phyloP scores from a whole-genome alignment of 352 stramenopile species.

The Pythium guiyangense region DNA sequence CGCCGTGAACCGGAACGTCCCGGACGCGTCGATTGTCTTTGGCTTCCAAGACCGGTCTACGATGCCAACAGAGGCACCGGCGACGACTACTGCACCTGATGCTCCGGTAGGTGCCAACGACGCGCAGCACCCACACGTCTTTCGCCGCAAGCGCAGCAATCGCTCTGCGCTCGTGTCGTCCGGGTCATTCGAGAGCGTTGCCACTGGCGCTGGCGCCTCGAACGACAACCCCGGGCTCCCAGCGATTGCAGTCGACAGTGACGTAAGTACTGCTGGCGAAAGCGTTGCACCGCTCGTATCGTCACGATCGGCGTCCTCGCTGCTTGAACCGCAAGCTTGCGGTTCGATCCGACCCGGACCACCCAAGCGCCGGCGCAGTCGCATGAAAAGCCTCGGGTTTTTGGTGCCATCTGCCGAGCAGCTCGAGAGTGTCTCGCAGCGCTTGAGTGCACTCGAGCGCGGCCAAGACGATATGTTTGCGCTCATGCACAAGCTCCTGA shows the following conservation, averaged over 20 bases:
- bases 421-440: background rate
- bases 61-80: too few relatives aligned
- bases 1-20: slow-evolving; percentile 2
- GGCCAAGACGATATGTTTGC: slow-evolving; percentile 4
- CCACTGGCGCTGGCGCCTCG: background rate
- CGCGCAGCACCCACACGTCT: background rate
- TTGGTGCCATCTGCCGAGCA: background rate
- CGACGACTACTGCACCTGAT: background rate
- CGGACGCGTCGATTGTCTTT: slow-evolving; percentile 3
- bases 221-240: too few relatives aligned
- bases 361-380: background rate
- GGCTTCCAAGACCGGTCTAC: slow-evolving; percentile 4
- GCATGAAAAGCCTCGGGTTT: background rate
- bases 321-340: background rate
- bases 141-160: slow-evolving; percentile 1
- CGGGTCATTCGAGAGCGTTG: background rate
- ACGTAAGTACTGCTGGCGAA: background rate
- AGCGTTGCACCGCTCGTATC: background rate
- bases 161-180: background rate
- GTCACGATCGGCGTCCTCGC: background rate
- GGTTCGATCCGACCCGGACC: background rate
- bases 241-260: background rate
- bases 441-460: background rate
- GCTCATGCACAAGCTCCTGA: slow-evolving; percentile 2
- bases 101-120: too few relatives aligned